Evolutionary conservation across 176 grass and related monocot species (phyloP).

Genomic region (Poa pratensis): DNA sequence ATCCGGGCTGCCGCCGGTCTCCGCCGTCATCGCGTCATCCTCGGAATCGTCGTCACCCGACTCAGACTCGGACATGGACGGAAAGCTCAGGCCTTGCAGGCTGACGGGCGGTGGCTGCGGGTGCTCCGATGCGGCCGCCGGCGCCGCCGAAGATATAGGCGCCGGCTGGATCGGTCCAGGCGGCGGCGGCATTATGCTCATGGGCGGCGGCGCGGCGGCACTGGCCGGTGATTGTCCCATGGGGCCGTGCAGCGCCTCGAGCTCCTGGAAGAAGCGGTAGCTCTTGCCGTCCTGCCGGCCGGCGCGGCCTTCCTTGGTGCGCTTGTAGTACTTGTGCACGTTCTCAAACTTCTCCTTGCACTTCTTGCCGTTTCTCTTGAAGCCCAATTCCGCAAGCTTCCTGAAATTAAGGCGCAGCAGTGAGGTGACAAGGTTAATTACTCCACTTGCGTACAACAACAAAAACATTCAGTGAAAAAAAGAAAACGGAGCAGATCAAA

Average conservation of each 20-base stretch:
- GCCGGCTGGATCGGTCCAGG: slow-evolving; percentile 44
- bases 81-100: slow-evolving; percentile 68
- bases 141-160: slow-evolving; percentile 52
- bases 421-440: slow-evolving; percentile 29
- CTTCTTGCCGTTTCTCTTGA: slow-evolving; percentile 90
- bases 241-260: slow-evolving; percentile 69
- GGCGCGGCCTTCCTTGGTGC: slow-evolving; percentile 89
- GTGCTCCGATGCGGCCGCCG: slow-evolving; percentile 26
- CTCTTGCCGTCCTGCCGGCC: slow-evolving; percentile 93
- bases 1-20: slow-evolving; percentile 59
- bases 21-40: slow-evolving; percentile 71
- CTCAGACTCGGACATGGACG: slow-evolving; percentile 79
- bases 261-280: slow-evolving; percentile 90
- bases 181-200: slow-evolving; percentile 43
- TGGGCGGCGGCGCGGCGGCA: slow-evolving; percentile 12
- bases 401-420: slow-evolving; percentile 49
- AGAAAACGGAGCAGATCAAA: slow-evolving; percentile 40
- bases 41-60: slow-evolving; percentile 57
- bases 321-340: slow-evolving; percentile 99
- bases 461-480: slow-evolving; percentile 24
- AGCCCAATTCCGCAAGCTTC: slow-evolving; percentile 84
- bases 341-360: slow-evolving; percentile 99
- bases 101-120: slow-evolving; percentile 36
- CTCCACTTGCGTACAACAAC: neutral
- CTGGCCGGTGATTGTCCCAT: slow-evolving; percentile 1